phyloP scores from a whole-genome alignment of 352 stramenopile genomes.

The Phytophthora palmivora region DNA sequence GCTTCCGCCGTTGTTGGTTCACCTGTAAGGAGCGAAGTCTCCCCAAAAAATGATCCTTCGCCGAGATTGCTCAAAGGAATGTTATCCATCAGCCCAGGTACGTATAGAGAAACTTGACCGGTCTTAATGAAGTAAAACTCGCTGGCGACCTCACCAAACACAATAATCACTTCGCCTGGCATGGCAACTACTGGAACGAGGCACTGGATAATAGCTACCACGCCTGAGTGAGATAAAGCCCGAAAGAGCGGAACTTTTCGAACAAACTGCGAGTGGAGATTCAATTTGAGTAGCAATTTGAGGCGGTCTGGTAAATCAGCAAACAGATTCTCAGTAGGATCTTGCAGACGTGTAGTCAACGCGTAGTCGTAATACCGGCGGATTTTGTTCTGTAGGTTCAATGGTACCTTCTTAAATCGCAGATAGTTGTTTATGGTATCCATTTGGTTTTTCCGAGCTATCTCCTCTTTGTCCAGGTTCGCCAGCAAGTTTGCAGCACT shows the following conservation, averaged over 20 bases:
- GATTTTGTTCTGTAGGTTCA: slow-evolving; percentile 75
- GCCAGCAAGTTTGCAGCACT: slow-evolving; percentile 75
- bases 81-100: slow-evolving; percentile 33
- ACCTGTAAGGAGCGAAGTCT: slow-evolving; percentile 68
- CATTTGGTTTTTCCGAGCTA: slow-evolving; percentile 81
- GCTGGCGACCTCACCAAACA: slow-evolving; percentile 55
- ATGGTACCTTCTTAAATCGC: slow-evolving; percentile 80
- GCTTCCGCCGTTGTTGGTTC: slow-evolving; percentile 64
- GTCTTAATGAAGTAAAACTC: slow-evolving; percentile 87
- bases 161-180: slow-evolving; percentile 74
- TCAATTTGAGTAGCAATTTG: slow-evolving; percentile 72
- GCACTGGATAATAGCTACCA: slow-evolving; percentile 80
- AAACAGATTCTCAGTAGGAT: slow-evolving; percentile 71
- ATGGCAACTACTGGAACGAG: slow-evolving; percentile 69
- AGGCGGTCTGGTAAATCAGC: slow-evolving; percentile 74
- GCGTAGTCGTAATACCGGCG: slow-evolving; percentile 81
- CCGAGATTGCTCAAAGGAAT: slow-evolving; percentile 70
- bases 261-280: slow-evolving; percentile 74
- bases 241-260: slow-evolving; percentile 78
- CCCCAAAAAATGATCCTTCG: slow-evolving; percentile 81
- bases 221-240: slow-evolving; percentile 68
- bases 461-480: slow-evolving; percentile 79
- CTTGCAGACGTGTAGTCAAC: slow-evolving; percentile 58
- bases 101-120: slow-evolving; percentile 64
- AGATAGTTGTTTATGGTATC: slow-evolving; percentile 84